Evolutionary conservation across 345 rosid genomes (phyloP), one percentile per base, ranked within the genome.

Genomic region (Ailanthus altissimus): DNA sequence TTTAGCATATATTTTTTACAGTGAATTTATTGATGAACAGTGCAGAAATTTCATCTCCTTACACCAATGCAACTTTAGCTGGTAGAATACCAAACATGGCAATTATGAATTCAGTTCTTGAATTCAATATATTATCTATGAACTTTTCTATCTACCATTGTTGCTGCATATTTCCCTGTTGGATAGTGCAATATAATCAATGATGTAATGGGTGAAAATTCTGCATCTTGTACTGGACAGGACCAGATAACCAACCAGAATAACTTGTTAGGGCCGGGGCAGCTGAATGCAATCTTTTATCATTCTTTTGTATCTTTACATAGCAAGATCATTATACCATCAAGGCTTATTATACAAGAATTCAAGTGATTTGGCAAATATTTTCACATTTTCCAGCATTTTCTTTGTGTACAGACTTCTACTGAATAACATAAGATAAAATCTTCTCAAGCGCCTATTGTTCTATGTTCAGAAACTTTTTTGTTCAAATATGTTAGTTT

Each of bases 1-100:
- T 64, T 15, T 51, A 50, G 62, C 12, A 12, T 50, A 28, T 14
- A 25, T 42, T 25, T 42, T 63, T 43, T 40, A 15, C 70, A 2
- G 2, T 75, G 38, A n/a, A 75, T 63, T 38, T 40, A 40, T 75
- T 75, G 62, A 65, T 50, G 70, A 40, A 40, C 20, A 32, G 18
- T 8, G 62, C 53, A 8, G 23, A 75, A 64, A 15, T 50, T 62
- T 50, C 49, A 8, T 75, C 26, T 16, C 46, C 51, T 36, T 61
- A 47, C 51, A 2, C 21, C 23, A 25, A 21, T 10, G 47, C 62
- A 51, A 64, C 38, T 6, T 74, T 61, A 13, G 28, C 15, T 5
- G 1, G 21, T 49, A 60, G 77, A 74, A 49, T 62, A 58, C 59
- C n/a, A 46, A 43, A 14, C 26, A 6, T 36, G 20, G 28, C 47